Base-by-base conservation (phyloP, 2,329 filamentous ascomycete species). In the Colletotrichum chrysophilum region DNA sequence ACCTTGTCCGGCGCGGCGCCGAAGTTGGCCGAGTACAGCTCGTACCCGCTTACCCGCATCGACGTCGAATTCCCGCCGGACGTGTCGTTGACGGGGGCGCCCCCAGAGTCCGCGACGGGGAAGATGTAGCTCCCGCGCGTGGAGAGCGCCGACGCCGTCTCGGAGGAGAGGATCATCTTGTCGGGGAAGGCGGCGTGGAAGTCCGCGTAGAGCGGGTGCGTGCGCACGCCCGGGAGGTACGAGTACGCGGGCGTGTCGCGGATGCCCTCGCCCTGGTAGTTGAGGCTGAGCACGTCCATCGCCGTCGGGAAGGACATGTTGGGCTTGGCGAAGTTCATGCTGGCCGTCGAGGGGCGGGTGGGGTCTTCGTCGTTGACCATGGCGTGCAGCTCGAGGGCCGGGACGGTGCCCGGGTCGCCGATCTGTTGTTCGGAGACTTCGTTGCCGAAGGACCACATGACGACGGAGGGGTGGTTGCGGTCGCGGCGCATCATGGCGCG, bases 261-360 rank as follows among this genome's bases (percentile, higher is more conserved):
- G 60, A 83, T 82, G 4, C 89, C 89, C 66, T 89, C 88, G 67
- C 89, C 89, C 78, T 91, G 89, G 80, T 91, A 91, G 81, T 91
- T 91, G 7, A 91, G 79, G 24, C 86, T 85, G n/a, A 88, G 80
- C 58, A 91, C 82, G 78, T 91, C 89, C 38, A 90, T 76, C 2
- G 83, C 81, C 1, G 79, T 74, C 3, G 87, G 81, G 36, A 90
- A 84, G 0, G 84, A 77, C 55, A 80, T 84, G 36, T 82, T 81
- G 0, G 88, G 83, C 4, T 80, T 78, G 5, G 88, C 89, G 12
- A 78, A 79, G 80, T 90, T 89, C 86, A 90, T 86, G 1, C 84
- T 86, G 1, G 85, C 82, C 0, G 88, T 90, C 0, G 82, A 79
- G 2, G 82, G 84, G 3, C 89, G 84, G 0, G 88, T 89, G 0